These are phyloP conservation scores for Pyracantha coccinea DNA, from an alignment of 331 rosid species.

Conservation along the genomic window DNA sequence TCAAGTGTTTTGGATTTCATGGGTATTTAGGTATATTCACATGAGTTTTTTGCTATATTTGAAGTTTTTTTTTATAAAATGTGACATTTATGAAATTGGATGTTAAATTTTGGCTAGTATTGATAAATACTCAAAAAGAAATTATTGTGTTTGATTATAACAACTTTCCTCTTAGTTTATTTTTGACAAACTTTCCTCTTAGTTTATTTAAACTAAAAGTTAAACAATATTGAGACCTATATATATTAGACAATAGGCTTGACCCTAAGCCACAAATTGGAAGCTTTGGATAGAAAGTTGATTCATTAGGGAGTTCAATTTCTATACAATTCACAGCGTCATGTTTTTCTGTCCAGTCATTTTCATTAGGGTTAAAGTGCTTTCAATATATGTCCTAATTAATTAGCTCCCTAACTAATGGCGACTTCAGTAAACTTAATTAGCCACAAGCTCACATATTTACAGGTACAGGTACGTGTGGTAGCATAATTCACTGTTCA, in stretches of 20 bases:
- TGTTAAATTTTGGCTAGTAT: no score
- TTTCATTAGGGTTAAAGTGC: background rate
- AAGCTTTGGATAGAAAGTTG: background rate
- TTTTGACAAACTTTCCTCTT: background rate
- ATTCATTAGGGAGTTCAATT: background rate
- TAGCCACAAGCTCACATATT: background rate
- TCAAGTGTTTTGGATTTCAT: background rate
- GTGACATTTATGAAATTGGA: background rate
- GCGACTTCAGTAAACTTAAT: background rate
- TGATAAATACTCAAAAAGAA: no score
- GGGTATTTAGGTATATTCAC: background rate
- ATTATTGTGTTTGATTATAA: background rate
- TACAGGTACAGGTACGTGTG: slow-evolving; percentile 2
- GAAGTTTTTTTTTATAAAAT: no score
- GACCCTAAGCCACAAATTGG: background rate
- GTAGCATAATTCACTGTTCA: background rate
- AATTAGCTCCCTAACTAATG: background rate
- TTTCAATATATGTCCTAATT: background rate
- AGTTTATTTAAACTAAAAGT: background rate
- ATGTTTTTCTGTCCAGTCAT: background rate
- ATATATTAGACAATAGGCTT: background rate
- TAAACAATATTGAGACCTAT: background rate
- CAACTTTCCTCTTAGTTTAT: no score
- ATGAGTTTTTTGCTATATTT: no score
- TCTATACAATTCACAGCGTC: background rate